These are phyloP conservation scores for Daedaleopsis nitida DNA, from an alignment of 768 basidiomycete genomes.

Conservation along the genomic window DNA sequence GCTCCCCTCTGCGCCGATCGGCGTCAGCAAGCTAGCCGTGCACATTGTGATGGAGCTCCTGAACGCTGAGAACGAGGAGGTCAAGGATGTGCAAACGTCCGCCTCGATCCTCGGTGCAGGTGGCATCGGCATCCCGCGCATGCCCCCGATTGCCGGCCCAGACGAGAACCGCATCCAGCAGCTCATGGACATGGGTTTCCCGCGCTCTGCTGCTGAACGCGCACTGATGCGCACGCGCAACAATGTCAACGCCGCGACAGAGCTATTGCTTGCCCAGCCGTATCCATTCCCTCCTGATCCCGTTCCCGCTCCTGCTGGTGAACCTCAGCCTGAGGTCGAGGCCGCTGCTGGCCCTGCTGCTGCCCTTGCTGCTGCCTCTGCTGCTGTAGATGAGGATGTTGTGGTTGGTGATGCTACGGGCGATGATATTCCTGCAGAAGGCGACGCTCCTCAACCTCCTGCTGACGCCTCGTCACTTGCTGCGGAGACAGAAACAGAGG, in stretches of 20 bases:
- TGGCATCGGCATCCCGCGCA: slow-evolving; percentile 33
- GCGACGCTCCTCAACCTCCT: slow-evolving; percentile 21
- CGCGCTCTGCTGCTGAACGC: slow-evolving; percentile 81
- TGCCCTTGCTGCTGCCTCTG: slow-evolving; percentile 17
- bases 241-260: slow-evolving; percentile 87
- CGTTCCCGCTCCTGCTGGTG: slow-evolving; percentile 34
- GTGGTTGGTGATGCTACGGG: slow-evolving; percentile 6
- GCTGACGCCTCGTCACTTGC: slow-evolving; percentile 7
- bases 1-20: slow-evolving; percentile 75
- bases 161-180: slow-evolving; percentile 82
- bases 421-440: slow-evolving; percentile 31
- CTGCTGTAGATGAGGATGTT: not conserved
- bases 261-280: slow-evolving; percentile 81
- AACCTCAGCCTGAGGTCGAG: slow-evolving; percentile 24
- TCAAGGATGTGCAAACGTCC: slow-evolving; percentile 47
- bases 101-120: slow-evolving; percentile 34
- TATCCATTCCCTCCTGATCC: slow-evolving; percentile 76
- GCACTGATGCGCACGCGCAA: slow-evolving; percentile 86
- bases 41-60: slow-evolving; percentile 79
- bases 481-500: not conserved
- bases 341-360: slow-evolving; percentile 23
- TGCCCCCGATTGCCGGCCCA: slow-evolving; percentile 43
- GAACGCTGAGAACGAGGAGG: slow-evolving; percentile 79
- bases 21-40: slow-evolving; percentile 74
- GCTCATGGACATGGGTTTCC: slow-evolving; percentile 96